phyloP scores from a whole-genome alignment of 208 protist genomes.

The Naegleria gruberi region DNA sequence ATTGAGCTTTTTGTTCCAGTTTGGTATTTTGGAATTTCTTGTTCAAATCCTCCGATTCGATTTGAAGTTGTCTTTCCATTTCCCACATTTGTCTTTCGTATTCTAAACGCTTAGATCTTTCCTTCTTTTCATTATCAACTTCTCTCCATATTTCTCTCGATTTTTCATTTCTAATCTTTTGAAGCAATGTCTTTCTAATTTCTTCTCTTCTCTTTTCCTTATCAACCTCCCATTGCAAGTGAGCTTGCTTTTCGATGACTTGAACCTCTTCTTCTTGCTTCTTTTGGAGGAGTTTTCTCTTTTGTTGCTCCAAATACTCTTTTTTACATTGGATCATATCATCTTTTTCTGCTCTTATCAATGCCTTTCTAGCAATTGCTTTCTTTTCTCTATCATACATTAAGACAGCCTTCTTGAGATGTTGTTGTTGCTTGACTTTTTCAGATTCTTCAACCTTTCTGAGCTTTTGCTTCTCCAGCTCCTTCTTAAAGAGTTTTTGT shows the following conservation, averaged over 20 bases:
- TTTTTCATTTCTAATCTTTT: slow-evolving; percentile 5
- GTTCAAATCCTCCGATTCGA: neutral
- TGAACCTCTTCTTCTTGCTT: slow-evolving; percentile 8
- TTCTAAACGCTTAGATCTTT: neutral
- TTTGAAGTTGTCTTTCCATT: neutral
- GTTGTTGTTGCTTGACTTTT: neutral
- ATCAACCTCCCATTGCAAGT: slow-evolving; percentile 7
- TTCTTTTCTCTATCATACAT: neutral
- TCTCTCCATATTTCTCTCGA: slow-evolving; percentile 1
- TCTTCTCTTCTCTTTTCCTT: slow-evolving; percentile 16
- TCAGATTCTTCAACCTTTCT: neutral
- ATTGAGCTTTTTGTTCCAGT: neutral
- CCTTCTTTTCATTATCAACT: neutral
- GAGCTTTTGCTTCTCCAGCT: neutral
- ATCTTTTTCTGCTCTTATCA: neutral
- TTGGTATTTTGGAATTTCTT: neutral
- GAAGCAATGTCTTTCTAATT: neutral
- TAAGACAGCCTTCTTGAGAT: neutral
- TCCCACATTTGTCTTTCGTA: neutral
- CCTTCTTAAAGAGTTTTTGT: neutral
- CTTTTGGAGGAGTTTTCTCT: neutral
- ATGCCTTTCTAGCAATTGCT: neutral
- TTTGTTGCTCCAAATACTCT: neutral
- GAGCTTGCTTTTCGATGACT: neutral
- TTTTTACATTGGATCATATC: neutral